Percentiles rank a stretch among this genome's conserved stretches.
phyloP scores from a whole-genome alignment of 805 yeast species.

The Monosporozyma solicola region DNA sequence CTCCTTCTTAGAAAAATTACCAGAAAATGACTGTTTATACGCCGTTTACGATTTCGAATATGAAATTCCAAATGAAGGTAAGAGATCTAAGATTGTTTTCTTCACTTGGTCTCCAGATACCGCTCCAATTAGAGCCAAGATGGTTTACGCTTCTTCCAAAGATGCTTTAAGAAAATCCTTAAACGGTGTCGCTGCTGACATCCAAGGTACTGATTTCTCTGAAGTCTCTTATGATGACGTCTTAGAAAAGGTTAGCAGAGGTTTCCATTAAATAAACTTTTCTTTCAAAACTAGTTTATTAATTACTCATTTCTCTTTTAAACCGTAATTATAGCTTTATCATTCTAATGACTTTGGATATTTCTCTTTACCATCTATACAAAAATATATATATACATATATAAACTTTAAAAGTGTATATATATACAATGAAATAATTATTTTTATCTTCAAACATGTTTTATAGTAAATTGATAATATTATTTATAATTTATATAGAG shows the following conservation, averaged over 20 bases:
- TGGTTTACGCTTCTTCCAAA: slow-evolving; percentile 97
- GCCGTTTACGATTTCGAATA: slow-evolving; percentile 97
- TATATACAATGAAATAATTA: not conserved
- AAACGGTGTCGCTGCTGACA: slow-evolving; percentile 87
- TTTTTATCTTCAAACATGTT: not conserved
- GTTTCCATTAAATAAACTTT: slow-evolving; percentile 37
- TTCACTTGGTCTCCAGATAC: slow-evolving; percentile 97
- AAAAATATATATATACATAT: not conserved
- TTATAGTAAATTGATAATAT: not conserved
- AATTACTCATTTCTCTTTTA: not conserved
- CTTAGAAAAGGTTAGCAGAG: slow-evolving; percentile 76
- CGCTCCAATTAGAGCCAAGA: slow-evolving; percentile 89
- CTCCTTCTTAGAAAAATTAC: slow-evolving; percentile 74
- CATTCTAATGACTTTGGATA: not conserved
- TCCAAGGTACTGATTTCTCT: slow-evolving; percentile 96
- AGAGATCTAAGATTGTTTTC: slow-evolving; percentile 67
- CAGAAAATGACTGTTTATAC: slow-evolving; percentile 93
- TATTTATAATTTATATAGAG: not conserved
- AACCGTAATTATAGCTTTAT: not conserved
- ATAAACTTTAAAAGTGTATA: not conserved
- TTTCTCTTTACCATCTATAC: not conserved
- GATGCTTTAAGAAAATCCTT: slow-evolving; percentile 96
- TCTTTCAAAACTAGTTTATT: not conserved
- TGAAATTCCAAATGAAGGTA: slow-evolving; percentile 88
- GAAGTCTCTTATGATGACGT: slow-evolving; percentile 95